These are phyloP conservation scores for Lachnellula arida DNA, from an alignment of 2,329 filamentous ascomycete genomes.

Conservation along the genomic window DNA sequence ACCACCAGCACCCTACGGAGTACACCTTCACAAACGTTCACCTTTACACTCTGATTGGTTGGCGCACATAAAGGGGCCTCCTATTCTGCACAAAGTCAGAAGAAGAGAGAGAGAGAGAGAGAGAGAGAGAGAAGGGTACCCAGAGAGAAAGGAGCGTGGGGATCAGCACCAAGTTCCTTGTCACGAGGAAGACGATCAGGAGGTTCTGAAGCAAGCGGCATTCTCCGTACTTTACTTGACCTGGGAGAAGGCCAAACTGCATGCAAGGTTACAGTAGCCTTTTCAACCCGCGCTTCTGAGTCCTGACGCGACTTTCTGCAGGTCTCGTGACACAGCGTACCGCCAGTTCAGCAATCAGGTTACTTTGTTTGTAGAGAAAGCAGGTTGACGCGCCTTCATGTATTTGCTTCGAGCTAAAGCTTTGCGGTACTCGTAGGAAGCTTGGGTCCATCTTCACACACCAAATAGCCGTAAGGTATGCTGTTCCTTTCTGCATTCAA, in stretches of 20 bases:
- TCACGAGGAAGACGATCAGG: not conserved
- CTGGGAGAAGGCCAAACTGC: too few species aligned
- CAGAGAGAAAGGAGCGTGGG: not conserved
- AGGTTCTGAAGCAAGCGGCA: not conserved
- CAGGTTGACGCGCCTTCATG: not conserved
- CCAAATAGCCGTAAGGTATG: too few species aligned
- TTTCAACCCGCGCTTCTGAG: too few species aligned
- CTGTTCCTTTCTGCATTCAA: too few species aligned
- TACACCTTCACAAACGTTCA: too few species aligned
- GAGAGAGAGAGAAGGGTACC: not conserved
- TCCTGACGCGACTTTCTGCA: not conserved
- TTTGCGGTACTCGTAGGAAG: not conserved
- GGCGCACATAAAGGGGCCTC: not conserved
- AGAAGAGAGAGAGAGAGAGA: not conserved
- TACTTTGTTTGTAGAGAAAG: not conserved
- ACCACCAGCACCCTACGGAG: too few species aligned
- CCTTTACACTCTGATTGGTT: not conserved
- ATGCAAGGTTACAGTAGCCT: too few species aligned
- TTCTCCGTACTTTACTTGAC: too few species aligned
- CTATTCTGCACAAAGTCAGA: not conserved
- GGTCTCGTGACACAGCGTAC: constrained; percentile 10
- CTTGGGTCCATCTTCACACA: not conserved
- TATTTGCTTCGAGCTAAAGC: not conserved
- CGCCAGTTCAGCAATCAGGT: not conserved
- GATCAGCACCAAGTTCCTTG: not conserved